phyloP scores from a whole-genome alignment of 805 yeast species.

The Candida piceae region DNA sequence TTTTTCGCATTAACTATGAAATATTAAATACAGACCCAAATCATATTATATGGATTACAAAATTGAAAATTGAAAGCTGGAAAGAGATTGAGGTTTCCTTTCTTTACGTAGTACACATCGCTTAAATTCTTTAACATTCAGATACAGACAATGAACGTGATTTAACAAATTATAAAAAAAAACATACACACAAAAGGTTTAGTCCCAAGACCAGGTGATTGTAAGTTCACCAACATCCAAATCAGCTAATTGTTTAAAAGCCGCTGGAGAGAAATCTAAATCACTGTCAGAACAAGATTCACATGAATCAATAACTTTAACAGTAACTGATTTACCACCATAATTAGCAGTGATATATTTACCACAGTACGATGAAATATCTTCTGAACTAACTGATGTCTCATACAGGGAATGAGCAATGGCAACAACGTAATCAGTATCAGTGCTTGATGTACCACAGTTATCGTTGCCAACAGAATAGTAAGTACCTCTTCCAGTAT shows the following conservation, averaged over 20 bases:
- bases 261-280: conserved; percentile 52
- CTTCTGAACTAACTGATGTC: conserved; percentile 19
- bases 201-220: conserved; percentile 41
- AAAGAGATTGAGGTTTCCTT: too few relatives aligned
- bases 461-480: conserved; percentile 44
- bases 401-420: conserved; percentile 39
- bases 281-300: conserved; percentile 41
- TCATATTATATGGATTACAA: too few relatives aligned
- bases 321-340: conserved; percentile 44
- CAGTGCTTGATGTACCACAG: conserved; percentile 41
- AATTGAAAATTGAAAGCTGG: too few relatives aligned
- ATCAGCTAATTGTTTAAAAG: conserved; percentile 44
- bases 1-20: too few relatives aligned
- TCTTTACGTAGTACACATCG: too few relatives aligned
- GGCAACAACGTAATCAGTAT: conserved; percentile 44
- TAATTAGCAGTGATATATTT: conserved; percentile 41
- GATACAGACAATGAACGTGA: too few relatives aligned
- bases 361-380: conserved; percentile 42
- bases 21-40: too few relatives aligned
- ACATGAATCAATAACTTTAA: conserved; percentile 51
- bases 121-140: too few relatives aligned
- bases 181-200: background rate
- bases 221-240: conserved; percentile 40
- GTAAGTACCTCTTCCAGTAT: conserved; percentile 45
- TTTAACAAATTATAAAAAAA: background rate